Evolutionary conservation across 1,139 yeast species (phyloP).

Genomic region (Taiozyma sp.): DNA sequence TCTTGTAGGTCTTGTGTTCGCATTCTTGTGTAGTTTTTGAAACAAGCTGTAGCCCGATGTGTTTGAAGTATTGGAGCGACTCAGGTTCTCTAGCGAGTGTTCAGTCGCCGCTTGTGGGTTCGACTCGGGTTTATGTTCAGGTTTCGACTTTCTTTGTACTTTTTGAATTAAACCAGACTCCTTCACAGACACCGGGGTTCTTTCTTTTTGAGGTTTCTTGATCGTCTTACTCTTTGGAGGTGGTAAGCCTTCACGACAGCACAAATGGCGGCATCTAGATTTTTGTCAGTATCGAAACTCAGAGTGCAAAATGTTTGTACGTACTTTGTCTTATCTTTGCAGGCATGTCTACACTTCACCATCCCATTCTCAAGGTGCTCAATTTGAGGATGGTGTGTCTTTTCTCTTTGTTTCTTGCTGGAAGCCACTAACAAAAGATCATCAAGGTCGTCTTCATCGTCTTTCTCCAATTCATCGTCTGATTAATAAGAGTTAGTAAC

Average conservation of each 20-base stretch:
- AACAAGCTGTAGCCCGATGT: constrained; percentile 6
- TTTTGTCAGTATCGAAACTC: constrained; percentile 11
- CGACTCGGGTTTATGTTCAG: neutral
- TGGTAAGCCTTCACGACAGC: constrained; percentile 40
- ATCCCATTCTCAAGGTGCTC: constrained; percentile 4
- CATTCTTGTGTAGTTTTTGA: constrained; percentile 5
- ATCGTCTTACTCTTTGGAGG: constrained; percentile 19
- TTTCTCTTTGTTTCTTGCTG: neutral
- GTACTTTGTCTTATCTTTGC: constrained; percentile 30
- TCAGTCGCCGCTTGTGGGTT: neutral
- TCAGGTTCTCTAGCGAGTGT: neutral
- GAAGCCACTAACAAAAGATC: constrained; percentile 16
- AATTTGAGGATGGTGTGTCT: neutral
- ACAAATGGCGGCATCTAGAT: constrained; percentile 35
- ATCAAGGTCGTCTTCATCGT: constrained; percentile 27
- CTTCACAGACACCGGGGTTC: neutral
- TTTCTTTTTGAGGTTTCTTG: neutral
- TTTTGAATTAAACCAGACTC: neutral
- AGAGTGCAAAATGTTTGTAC: neutral
- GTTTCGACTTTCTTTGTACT: neutral
- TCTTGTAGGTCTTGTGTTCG: neutral
- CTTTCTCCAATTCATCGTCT: constrained; percentile 18
- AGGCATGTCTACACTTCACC: constrained; percentile 35
- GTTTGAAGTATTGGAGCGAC: neutral
- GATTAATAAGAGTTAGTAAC: constrained; percentile 20